A percentile compares a stretch with the other conserved stretches of the same genome.
Conservation (phyloP, 495 filamentous ascomycete genomes). For the Amorphotheca resinae region DNA sequence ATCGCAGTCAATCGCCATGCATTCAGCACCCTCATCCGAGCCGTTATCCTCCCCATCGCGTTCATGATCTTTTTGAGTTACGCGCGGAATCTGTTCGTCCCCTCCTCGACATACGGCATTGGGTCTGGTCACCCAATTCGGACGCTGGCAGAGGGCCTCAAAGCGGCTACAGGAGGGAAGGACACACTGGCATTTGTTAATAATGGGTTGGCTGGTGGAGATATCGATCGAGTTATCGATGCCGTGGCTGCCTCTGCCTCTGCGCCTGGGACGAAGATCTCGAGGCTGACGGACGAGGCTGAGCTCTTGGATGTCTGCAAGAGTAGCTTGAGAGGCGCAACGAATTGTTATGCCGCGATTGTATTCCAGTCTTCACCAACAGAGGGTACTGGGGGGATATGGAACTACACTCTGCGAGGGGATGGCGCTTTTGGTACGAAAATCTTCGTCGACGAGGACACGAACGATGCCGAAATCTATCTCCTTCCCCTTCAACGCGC, state of each 20-base stretch:
- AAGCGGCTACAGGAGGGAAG: constrained; percentile 33
- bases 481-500: constrained; percentile 66
- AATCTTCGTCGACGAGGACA: constrained; percentile 42
- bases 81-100: constrained; percentile 55
- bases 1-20: constrained; percentile 54
- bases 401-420: constrained; percentile 75
- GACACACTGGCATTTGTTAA: constrained; percentile 70
- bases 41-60: constrained; percentile 58
- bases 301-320: constrained; percentile 50
- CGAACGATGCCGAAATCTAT: constrained; percentile 62
- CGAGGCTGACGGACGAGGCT: constrained; percentile 35
- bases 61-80: constrained; percentile 57
- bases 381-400: constrained; percentile 50
- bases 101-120: constrained; percentile 56
- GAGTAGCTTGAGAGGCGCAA: constrained; percentile 56
- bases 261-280: constrained; percentile 41
- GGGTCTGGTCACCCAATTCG: constrained; percentile 41
- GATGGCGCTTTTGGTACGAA: constrained; percentile 49
- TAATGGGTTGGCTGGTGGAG: constrained; percentile 53
- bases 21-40: constrained; percentile 50
- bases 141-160: constrained; percentile 46
- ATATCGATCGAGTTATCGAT: constrained; percentile 60
- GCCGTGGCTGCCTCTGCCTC: constrained; percentile 33
- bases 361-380: constrained; percentile 60
- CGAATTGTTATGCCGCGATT: constrained; percentile 60